Percentiles rank a stretch among this genome's conserved stretches.
These are phyloP conservation scores for Rhynchospora tenuis DNA, from an alignment of 176 grass and related monocot genomes.

Conservation along the genomic window DNA sequence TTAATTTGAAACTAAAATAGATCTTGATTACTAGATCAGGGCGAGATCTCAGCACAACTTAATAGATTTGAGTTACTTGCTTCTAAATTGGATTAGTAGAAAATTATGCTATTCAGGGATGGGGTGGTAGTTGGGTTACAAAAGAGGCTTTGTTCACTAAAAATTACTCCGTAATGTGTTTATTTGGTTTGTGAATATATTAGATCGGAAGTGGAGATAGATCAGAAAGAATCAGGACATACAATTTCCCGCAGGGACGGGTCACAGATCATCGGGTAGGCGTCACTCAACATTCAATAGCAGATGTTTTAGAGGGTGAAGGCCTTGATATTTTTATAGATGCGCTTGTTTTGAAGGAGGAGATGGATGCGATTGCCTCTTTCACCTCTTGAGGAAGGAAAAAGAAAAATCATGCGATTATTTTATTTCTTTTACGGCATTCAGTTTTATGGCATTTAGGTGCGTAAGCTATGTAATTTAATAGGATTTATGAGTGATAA, in stretches of 20 bases:
- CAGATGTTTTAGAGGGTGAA: conserved; percentile 75
- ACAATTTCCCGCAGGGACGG: conserved; percentile 90
- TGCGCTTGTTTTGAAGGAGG: conserved; percentile 66
- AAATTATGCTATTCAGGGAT: background rate
- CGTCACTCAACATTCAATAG: conserved; percentile 70
- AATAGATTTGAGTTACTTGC: background rate
- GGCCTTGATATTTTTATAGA: conserved; percentile 64
- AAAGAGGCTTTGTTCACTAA: background rate
- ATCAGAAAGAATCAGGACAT: conserved; percentile 81
- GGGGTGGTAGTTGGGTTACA: too few relatives aligned
- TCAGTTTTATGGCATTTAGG: background rate
- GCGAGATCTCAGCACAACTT: too few relatives aligned
- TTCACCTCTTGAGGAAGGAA: conserved; percentile 26
- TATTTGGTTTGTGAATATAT: conserved; percentile 1
- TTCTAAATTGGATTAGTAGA: background rate
- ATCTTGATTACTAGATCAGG: background rate
- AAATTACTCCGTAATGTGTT: background rate
- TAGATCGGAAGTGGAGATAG: conserved; percentile 89
- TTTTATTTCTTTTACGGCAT: background rate
- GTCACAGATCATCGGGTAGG: conserved; percentile 84
- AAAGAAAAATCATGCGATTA: background rate
- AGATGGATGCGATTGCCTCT: conserved; percentile 74
- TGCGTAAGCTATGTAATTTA: background rate
- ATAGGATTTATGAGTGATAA: background rate
- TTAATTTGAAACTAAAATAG: background rate